Conservation (phyloP, 176 grass and related monocot genomes). For the Leersia perrieri region DNA sequence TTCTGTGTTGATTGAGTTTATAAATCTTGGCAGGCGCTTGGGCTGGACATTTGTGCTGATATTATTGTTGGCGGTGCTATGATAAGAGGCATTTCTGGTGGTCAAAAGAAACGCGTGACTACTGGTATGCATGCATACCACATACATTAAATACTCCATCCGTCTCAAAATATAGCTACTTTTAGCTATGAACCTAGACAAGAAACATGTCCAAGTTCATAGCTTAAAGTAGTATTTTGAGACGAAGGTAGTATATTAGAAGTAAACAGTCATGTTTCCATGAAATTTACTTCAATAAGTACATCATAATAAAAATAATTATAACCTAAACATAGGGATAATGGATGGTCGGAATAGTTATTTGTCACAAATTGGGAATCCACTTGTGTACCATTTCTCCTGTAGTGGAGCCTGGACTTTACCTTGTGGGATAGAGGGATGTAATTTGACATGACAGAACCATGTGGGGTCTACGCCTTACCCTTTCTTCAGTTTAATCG, state of each 20-base stretch:
- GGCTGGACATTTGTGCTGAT: slow-evolving; percentile 63
- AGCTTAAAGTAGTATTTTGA: no score
- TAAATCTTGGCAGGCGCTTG: slow-evolving; percentile 44
- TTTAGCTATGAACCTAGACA: no score
- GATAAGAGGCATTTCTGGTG: slow-evolving; percentile 77
- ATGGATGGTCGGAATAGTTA: slow-evolving; percentile 5
- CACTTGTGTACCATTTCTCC: not conserved
- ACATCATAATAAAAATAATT: not conserved
- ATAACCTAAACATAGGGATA: not conserved
- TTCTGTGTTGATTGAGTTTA: slow-evolving; percentile 23
- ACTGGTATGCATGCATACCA: slow-evolving; percentile 45
- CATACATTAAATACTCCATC: slow-evolving; percentile 24
- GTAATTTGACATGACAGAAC: not conserved
- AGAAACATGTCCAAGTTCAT: no score
- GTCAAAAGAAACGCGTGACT: slow-evolving; percentile 68
- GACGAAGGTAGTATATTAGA: no score
- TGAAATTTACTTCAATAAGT: not conserved
- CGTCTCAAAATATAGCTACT: no score
- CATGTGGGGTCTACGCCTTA: not conserved
- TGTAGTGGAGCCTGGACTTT: not conserved
- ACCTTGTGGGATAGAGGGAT: not conserved
- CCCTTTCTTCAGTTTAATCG: not conserved
- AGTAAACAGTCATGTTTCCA: not conserved
- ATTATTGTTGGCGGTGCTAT: slow-evolving; percentile 73
- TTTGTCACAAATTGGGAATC: not conserved